Evolutionary conservation across 2,329 filamentous ascomycete species (phyloP).

Genomic region (Cytospora piceae): DNA sequence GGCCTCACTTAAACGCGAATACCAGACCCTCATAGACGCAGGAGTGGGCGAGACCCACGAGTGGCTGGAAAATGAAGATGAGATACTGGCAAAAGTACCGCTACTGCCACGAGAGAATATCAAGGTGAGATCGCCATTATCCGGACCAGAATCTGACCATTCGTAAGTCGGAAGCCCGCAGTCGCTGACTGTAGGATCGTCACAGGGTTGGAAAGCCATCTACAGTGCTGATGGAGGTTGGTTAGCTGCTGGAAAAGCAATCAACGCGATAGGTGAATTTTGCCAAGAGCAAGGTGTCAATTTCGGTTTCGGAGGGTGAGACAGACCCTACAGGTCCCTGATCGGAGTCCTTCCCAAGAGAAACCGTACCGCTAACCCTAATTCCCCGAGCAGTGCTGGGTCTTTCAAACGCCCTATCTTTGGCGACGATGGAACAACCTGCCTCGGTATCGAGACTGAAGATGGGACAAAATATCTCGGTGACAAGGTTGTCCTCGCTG

Average conservation of each 20-base stretch:
- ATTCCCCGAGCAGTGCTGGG: conserved; percentile 39
- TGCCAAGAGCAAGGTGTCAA: conserved; percentile 44
- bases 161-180: conserved; percentile 6
- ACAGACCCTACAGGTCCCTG: neutral
- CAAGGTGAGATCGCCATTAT: conserved; percentile 35
- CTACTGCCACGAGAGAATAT: conserved; percentile 45
- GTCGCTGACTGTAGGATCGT: neutral
- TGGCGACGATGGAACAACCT: conserved; percentile 40
- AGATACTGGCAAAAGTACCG: conserved; percentile 46
- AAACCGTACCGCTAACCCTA: neutral
- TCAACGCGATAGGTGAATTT: conserved; percentile 48
- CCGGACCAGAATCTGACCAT: neutral
- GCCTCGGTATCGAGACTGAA: conserved; percentile 46
- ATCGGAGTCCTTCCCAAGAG: neutral
- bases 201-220: conserved; percentile 50
- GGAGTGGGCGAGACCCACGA: conserved; percentile 46
- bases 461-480: conserved; percentile 47
- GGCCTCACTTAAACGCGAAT: conserved; percentile 39
- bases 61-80: conserved; percentile 50
- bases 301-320: conserved; percentile 46
- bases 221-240: conserved; percentile 49
- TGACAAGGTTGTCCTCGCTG: conserved; percentile 49
- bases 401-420: conserved; percentile 49
- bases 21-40: conserved; percentile 41
- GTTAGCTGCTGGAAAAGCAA: conserved; percentile 51